A percentile compares a stretch with the other conserved stretches of the same genome.
These are phyloP conservation scores for Boletus vermiculosoides DNA, from an alignment of 768 basidiomycete species.

Conservation along the genomic window DNA sequence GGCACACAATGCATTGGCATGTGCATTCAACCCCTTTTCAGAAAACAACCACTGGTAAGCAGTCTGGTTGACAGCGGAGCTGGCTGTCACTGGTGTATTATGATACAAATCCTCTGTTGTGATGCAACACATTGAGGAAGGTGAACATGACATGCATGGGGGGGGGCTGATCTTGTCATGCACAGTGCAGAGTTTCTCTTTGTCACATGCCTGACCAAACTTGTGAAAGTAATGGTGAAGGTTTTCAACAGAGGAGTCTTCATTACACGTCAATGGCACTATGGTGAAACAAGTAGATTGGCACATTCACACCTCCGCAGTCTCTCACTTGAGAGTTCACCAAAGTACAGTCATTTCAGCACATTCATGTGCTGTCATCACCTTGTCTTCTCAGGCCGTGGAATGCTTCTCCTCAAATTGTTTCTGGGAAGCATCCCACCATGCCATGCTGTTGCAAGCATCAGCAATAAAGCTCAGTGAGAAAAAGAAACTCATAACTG, in stretches of 20 bases:
- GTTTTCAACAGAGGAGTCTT: too few relatives aligned
- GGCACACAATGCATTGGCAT: too few relatives aligned
- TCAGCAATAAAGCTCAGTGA: not conserved
- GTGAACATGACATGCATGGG: not conserved
- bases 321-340: too few relatives aligned
- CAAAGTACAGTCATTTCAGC: too few relatives aligned
- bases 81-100: constrained; percentile 54
- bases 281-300: too few relatives aligned
- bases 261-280: too few relatives aligned
- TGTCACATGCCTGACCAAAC: constrained; percentile 44
- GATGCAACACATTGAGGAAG: not conserved
- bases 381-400: constrained; percentile 46
- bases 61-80: constrained; percentile 67
- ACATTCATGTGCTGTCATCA: constrained; percentile 54
- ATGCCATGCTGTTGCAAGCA: constrained; percentile 53
- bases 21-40: too few relatives aligned
- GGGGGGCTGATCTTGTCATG: too few relatives aligned
- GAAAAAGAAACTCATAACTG: constrained; percentile 46
- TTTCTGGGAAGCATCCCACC: constrained; percentile 65
- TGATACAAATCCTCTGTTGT: constrained; percentile 34
- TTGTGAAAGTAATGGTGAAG: too few relatives aligned
- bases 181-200: constrained; percentile 56
- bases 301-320: too few relatives aligned
- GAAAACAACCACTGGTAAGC: constrained; percentile 89
- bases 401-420: constrained; percentile 55